Percentiles rank a stretch among this genome's conserved stretches.
These are phyloP conservation scores for Populus pruinosa DNA, from an alignment of 345 rosid species.

Conservation along the genomic window DNA sequence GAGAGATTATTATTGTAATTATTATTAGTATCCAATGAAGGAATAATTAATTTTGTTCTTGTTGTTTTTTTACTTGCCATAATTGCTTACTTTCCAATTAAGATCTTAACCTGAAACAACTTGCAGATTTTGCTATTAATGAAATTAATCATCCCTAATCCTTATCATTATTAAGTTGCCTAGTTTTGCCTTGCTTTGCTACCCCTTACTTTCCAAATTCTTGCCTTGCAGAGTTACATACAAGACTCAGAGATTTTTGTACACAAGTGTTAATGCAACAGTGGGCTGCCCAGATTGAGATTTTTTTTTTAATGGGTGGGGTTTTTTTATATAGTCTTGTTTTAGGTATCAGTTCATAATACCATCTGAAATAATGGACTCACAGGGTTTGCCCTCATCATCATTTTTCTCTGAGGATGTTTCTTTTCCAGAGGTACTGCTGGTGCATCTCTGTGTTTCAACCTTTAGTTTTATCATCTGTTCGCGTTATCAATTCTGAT, in stretches of 20 bases:
- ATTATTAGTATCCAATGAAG: constrained; percentile 16
- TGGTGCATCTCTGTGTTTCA: background rate
- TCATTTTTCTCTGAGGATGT: constrained; percentile 30
- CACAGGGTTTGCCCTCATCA: constrained; percentile 32
- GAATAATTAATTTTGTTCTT: background rate
- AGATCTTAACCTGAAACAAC: background rate
- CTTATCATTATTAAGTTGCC: background rate
- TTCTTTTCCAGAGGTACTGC: constrained; percentile 36
- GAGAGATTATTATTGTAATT: background rate
- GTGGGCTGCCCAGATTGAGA: background rate
- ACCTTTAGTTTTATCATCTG: background rate
- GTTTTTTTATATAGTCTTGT: background rate
- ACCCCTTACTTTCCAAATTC: background rate
- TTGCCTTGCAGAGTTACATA: constrained; percentile 1
- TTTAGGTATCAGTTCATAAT: constrained; percentile 18
- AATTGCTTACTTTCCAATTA: constrained; percentile 3
- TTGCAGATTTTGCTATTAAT: background rate
- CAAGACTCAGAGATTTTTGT: background rate
- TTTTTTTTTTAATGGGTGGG: too few species aligned
- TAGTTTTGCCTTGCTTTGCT: background rate
- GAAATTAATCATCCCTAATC: constrained; percentile 5
- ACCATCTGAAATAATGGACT: constrained; percentile 38
- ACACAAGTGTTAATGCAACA: constrained; percentile 5
- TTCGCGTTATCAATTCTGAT: background rate
- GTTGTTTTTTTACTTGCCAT: background rate